Percentiles rank a stretch among this genome's conserved stretches.
Evolutionary conservation across 2,329 filamentous ascomycete species (phyloP).

Genomic region (Neopestalotiopsis rosae): DNA sequence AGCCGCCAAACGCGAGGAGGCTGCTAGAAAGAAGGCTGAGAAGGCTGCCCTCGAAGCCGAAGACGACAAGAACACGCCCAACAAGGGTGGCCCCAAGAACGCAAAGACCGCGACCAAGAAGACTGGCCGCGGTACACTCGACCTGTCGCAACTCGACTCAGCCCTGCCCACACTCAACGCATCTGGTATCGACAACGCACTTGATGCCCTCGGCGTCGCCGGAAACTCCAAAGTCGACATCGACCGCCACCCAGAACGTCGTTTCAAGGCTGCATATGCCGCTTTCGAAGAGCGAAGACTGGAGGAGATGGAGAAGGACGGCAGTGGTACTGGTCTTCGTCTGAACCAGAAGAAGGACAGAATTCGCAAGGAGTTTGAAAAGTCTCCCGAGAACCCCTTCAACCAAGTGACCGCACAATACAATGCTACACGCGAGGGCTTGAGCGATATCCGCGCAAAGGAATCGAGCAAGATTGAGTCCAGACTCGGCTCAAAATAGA

Average conservation of each 20-base stretch:
- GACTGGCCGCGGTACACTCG: slow-evolving; percentile 65
- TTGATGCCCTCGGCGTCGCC: slow-evolving; percentile 80
- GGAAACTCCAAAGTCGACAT: slow-evolving; percentile 68
- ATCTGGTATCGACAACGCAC: slow-evolving; percentile 88
- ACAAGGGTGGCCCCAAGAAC: slow-evolving; percentile 68
- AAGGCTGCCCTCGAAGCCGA: slow-evolving; percentile 81
- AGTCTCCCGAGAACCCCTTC: slow-evolving; percentile 92
- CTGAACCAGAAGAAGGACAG: slow-evolving; percentile 84
- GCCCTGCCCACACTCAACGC: slow-evolving; percentile 73
- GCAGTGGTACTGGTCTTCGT: slow-evolving; percentile 72
- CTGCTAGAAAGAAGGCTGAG: slow-evolving; percentile 89
- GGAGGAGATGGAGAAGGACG: slow-evolving; percentile 84
- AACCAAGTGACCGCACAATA: slow-evolving; percentile 81
- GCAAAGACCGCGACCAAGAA: slow-evolving; percentile 73
- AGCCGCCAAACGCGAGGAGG: slow-evolving; percentile 81
- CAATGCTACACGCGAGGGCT: slow-evolving; percentile 80
- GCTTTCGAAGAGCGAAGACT: slow-evolving; percentile 82
- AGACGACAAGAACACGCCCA: slow-evolving; percentile 73
- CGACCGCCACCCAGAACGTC: slow-evolving; percentile 85
- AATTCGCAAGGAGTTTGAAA: slow-evolving; percentile 92
- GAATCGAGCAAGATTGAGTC: slow-evolving; percentile 79
- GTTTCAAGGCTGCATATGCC: slow-evolving; percentile 85
- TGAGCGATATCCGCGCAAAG: slow-evolving; percentile 66
- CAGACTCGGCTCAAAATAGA: slow-evolving; percentile 17
- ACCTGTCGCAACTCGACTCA: slow-evolving; percentile 76